Conservation (phyloP, 352 stramenopile genomes). For the Globisporangium mamillatum region DNA sequence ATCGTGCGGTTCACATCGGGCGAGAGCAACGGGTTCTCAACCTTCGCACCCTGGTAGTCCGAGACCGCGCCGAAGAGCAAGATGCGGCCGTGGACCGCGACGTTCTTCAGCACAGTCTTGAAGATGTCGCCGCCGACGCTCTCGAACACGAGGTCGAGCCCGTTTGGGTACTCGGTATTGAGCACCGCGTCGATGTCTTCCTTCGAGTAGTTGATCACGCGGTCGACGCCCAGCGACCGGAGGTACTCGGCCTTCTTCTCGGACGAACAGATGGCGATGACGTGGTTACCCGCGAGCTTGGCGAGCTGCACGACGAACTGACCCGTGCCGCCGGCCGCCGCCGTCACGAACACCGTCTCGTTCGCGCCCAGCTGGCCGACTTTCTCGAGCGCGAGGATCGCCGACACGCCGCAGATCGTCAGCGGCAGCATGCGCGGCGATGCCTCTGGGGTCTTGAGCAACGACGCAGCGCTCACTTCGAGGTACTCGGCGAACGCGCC, state of each 20-base stretch:
- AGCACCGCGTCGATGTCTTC: conserved; percentile 39
- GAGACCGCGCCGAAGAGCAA: conserved; percentile 41
- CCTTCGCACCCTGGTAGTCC: conserved; percentile 42
- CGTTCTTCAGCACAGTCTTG: conserved; percentile 27
- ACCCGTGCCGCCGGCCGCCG: conserved; percentile 52
- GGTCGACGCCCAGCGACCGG: conserved; percentile 40
- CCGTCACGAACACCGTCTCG: conserved; percentile 45
- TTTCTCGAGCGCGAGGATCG: conserved; percentile 37
- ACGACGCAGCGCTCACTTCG: conserved; percentile 22
- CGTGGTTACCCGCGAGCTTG: conserved; percentile 61
- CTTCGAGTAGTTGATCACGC: conserved; percentile 76
- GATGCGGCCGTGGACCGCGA: conserved; percentile 31
- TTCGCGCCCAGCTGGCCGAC: conserved; percentile 32
- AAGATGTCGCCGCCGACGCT: conserved; percentile 41
- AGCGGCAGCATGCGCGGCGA: conserved; percentile 32
- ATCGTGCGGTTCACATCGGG: conserved; percentile 11
- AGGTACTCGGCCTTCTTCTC: conserved; percentile 76
- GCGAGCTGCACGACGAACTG: conserved; percentile 73
- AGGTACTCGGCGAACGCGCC: conserved; percentile 37
- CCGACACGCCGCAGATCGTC: conserved; percentile 35
- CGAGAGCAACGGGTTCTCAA: conserved; percentile 4
- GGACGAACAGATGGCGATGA: conserved; percentile 64
- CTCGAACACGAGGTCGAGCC: conserved; percentile 45
- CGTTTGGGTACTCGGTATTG: conserved; percentile 42
- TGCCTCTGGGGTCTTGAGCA: conserved; percentile 20